phyloP scores from a whole-genome alignment of 352 stramenopile genomes.

The Globisporangium canariense region DNA sequence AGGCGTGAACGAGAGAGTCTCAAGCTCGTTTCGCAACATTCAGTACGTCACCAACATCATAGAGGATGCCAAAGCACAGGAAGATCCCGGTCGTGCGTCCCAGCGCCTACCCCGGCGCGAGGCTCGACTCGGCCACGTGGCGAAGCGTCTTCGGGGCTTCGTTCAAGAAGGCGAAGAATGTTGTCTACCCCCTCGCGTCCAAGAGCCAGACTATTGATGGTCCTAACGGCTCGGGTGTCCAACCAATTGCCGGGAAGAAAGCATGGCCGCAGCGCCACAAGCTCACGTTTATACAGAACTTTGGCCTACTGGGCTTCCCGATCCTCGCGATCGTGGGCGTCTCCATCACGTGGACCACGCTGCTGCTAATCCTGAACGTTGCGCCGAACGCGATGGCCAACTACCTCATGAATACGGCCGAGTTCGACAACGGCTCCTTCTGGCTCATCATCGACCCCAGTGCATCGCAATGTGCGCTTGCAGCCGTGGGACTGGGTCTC shows the following conservation, averaged over 20 bases:
- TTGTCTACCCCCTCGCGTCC: neutral
- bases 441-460: conserved; percentile 33
- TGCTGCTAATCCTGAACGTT: conserved; percentile 39
- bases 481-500: conserved; percentile 21
- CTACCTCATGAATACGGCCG: conserved; percentile 44
- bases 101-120: conserved; percentile 13
- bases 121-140: conserved; percentile 10
- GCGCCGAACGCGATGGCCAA: conserved; percentile 35
- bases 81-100: conserved; percentile 8
- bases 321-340: conserved; percentile 21
- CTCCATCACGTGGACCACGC: conserved; percentile 31
- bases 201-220: neutral
- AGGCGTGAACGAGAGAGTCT: neutral
- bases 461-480: conserved; percentile 10
- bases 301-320: conserved; percentile 24
- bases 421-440: conserved; percentile 45
- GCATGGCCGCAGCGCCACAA: neutral
- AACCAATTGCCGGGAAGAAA: neutral
- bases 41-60: neutral
- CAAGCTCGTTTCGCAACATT: neutral
- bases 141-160: conserved; percentile 1
- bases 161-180: conserved; percentile 3
- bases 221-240: neutral
- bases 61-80: conserved; percentile 3
- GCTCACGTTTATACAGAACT: conserved; percentile 27